Conservation (phyloP, 208 protist species). For the Trypanosoma avium region DNA sequence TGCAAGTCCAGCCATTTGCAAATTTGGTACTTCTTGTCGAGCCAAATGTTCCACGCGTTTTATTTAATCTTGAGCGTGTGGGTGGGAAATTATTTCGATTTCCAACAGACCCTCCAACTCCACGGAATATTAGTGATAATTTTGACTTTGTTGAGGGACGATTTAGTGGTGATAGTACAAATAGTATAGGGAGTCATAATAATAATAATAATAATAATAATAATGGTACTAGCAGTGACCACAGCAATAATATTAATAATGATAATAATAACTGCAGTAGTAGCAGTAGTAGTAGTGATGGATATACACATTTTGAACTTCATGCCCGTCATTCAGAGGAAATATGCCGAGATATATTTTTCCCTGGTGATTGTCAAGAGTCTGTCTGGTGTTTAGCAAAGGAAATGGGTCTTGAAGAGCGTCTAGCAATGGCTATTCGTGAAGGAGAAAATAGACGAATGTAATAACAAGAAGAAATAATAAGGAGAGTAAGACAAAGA, state of each 20-base stretch:
- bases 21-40: constrained; percentile 60
- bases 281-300: constrained; percentile 45
- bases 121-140: neutral
- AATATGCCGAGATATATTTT: constrained; percentile 65
- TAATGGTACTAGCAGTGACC: neutral
- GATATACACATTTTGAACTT: constrained; percentile 48
- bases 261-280: constrained; percentile 4
- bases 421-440: constrained; percentile 26
- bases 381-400: constrained; percentile 45
- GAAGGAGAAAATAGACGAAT: constrained; percentile 14
- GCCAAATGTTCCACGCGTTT: constrained; percentile 69
- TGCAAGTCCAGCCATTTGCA: constrained; percentile 94
- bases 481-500: neutral
- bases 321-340: constrained; percentile 22
- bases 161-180: constrained; percentile 13
- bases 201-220: no score
- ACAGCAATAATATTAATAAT: constrained; percentile 1
- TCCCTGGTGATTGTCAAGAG: constrained; percentile 78
- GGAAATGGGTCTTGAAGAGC: constrained; percentile 42
- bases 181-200: constrained; percentile 75
- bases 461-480: neutral
- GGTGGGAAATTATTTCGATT: constrained; percentile 75
- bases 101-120: constrained; percentile 32
- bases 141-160: neutral
- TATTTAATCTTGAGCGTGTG: constrained; percentile 90